These are phyloP conservation scores for Fusarium sp. DNA, from an alignment of 2,329 filamentous ascomycete species.

Conservation along the genomic window DNA sequence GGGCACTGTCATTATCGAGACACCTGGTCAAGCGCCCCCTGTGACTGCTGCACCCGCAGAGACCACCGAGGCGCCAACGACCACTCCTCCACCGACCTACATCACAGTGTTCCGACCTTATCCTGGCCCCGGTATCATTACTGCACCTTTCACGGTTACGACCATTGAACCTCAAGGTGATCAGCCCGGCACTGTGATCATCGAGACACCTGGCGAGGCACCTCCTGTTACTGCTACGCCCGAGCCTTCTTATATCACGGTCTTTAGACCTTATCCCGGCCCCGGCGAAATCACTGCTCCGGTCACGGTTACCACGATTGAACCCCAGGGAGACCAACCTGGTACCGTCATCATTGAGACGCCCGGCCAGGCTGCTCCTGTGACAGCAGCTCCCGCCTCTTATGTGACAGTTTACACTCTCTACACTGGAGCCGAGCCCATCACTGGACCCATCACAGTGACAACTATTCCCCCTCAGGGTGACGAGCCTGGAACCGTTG, in stretches of 20 bases:
- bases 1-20: conserved; percentile 1
- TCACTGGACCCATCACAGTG: conserved; percentile 18
- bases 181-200: conserved; percentile 22
- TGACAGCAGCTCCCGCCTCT: background rate
- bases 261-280: conserved; percentile 9
- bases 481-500: conserved; percentile 18
- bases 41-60: background rate
- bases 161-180: conserved; percentile 18
- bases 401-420: conserved; percentile 16
- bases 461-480: conserved; percentile 23
- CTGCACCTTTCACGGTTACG: conserved; percentile 12
- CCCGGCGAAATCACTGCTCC: conserved; percentile 1
- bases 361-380: background rate
- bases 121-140: conserved; percentile 14
- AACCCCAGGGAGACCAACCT: conserved; percentile 14
- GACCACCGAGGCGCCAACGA: conserved; percentile 17
- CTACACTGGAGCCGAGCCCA: conserved; percentile 19
- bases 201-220: conserved; percentile 14
- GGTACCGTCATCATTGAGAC: conserved; percentile 29
- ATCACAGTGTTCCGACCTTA: conserved; percentile 28
- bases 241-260: conserved; percentile 6
- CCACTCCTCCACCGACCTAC: conserved; percentile 7
- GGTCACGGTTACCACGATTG: conserved; percentile 19
- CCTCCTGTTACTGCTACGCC: conserved; percentile 1
- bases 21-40: background rate